Base-by-base conservation (phyloP, 257 asterid species). In the Solanum megistacrolobum region DNA sequence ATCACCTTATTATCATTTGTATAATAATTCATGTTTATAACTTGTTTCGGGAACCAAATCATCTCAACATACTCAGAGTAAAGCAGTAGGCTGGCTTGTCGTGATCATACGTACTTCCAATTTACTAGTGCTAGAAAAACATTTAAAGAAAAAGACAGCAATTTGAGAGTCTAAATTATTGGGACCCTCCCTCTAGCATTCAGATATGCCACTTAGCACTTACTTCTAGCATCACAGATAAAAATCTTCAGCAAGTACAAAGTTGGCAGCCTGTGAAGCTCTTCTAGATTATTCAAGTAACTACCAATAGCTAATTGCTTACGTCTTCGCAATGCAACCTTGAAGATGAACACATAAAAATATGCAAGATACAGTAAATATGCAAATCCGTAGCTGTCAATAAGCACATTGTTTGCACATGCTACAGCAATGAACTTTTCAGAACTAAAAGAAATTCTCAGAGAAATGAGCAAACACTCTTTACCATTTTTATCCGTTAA, bases 401-500 rank as follows among this genome's bases (percentile, higher is more conserved):
- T 25, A 29, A 46, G 41, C 27, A 46, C 55, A 81, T 35, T 58
- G 66, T 58, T 75, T 75, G 20, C 83, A 75, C 31, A 75, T 75
- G 83, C 83, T 75, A 36, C 55, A 35, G 83, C 83, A 35, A 36
- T 36, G 55, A 75, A 23, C 34, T 46, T 46, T 43, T 81, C 85
- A 81, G 39, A 81, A 16, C 68, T 46, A 81, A 78, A 41, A 46
- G 85, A 81, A 46, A 81, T 31, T 81, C 27, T 81, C 43, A 48
- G 20, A 48, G 38, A 82, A n/a, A 82, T 31, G 7, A 82, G 84
- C n/a, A 86, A 86, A 34, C 12, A 36, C 16, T 38, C 96, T 92
- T 89, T 89, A 97, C 99, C 99, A 86, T 89, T 96, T 91, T 92
- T 92, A 82, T 95, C 95, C 58, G 90, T 84, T 94, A 97, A 89